These are phyloP conservation scores for Cyclostephanos invisitatus DNA, from an alignment of 108 stramenopile genomes.

Conservation along the genomic window DNA sequence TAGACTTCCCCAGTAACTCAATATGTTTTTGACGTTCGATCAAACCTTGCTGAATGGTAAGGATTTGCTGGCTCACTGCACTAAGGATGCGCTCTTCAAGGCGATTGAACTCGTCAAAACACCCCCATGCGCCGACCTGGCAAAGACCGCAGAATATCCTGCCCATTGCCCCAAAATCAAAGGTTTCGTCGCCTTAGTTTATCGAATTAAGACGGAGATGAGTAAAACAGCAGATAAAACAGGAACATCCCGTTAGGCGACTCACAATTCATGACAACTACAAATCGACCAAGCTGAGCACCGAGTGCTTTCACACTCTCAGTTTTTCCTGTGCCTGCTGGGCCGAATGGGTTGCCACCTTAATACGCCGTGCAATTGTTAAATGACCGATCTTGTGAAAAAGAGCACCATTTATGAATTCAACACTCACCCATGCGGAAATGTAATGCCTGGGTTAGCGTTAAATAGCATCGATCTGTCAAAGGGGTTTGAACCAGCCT, in stretches of 20 bases:
- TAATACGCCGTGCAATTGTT: not conserved
- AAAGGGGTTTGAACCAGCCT: conserved; percentile 97
- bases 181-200: conserved; percentile 82
- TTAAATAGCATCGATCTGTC: conserved; percentile 97
- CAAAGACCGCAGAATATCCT: conserved; percentile 97
- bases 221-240: not conserved
- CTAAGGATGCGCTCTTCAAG: conserved; percentile 95
- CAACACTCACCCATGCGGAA: conserved; percentile 87
- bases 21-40: conserved; percentile 67
- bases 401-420: not conserved
- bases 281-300: conserved; percentile 94
- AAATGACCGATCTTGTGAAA: not conserved
- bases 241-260: not conserved
- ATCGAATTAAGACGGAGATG: not conserved
- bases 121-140: conserved; percentile 96
- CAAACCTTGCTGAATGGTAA: conserved; percentile 94
- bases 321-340: conserved; percentile 99
- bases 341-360: conserved; percentile 95
- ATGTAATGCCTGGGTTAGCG: conserved; percentile 95
- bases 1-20: conserved; percentile 73
- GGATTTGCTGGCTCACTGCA: conserved; percentile 97
- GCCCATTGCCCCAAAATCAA: conserved; percentile 98
- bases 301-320: conserved; percentile 98
- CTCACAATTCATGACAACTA: conserved; percentile 97
- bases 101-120: conserved; percentile 99